These are phyloP conservation scores for Lactarius sp. DNA, from an alignment of 768 basidiomycete species.

Conservation along the genomic window DNA sequence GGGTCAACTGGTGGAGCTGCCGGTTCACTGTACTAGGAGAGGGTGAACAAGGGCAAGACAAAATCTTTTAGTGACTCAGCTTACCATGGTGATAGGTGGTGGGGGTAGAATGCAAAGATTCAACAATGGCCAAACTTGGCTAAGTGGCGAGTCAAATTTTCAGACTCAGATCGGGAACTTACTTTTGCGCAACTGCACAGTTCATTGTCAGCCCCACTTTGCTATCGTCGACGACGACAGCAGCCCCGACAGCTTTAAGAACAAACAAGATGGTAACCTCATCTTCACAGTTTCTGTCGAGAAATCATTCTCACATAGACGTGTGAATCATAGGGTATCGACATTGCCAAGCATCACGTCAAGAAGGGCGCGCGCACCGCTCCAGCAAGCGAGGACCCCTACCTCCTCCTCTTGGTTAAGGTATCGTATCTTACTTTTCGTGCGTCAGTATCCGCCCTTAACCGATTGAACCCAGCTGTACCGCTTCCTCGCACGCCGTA, in stretches of 20 bases:
- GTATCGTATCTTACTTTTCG: constrained; percentile 39
- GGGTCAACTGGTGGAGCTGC: constrained; percentile 62
- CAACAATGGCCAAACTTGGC: constrained; percentile 32
- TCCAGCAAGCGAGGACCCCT: constrained; percentile 98
- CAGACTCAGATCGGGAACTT: constrained; percentile 35
- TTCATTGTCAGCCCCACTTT: constrained; percentile 51
- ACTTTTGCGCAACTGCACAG: constrained; percentile 51
- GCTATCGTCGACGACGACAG: constrained; percentile 34
- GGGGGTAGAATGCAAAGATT: constrained; percentile 36
- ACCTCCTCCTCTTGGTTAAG: constrained; percentile 97
- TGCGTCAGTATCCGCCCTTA: constrained; percentile 15
- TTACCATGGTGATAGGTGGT: constrained; percentile 70
- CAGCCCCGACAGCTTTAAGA: constrained; percentile 35
- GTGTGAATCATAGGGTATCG: constrained; percentile 70
- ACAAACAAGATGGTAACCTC: constrained; percentile 83
- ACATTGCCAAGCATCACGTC: constrained; percentile 95
- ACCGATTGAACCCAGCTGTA: constrained; percentile 62
- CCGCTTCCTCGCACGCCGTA: constrained; percentile 97
- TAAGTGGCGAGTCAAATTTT: constrained; percentile 21
- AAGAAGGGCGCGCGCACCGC: constrained; percentile 93
- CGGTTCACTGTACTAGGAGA: constrained; percentile 59
- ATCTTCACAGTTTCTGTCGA: constrained; percentile 33
- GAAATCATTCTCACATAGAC: constrained; percentile 10
- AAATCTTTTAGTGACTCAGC: constrained; percentile 32
- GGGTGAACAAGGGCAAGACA: constrained; percentile 11